Evolutionary conservation across 495 filamentous ascomycete genomes (phyloP).

Genomic region (Filosporella fistucella): DNA sequence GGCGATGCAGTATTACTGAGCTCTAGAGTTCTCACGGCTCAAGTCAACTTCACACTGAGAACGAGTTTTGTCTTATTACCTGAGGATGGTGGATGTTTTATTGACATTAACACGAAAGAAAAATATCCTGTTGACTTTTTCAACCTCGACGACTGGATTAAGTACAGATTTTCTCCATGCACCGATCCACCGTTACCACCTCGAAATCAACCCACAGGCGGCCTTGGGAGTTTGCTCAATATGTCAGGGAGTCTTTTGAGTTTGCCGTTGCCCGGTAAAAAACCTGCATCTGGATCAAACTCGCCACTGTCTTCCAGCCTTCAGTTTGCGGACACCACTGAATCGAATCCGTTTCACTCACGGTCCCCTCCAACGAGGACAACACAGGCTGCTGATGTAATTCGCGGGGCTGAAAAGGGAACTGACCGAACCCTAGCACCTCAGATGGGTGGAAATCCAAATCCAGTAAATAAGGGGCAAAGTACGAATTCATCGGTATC

Average conservation of each 20-base stretch:
- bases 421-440: slow-evolving; percentile 43
- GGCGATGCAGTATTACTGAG: slow-evolving; percentile 89
- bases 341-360: neutral
- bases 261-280: slow-evolving; percentile 25
- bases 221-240: slow-evolving; percentile 18
- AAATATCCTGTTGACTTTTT: slow-evolving; percentile 86
- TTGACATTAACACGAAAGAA: slow-evolving; percentile 77
- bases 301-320: too few species aligned
- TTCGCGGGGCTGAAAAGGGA: slow-evolving; percentile 21
- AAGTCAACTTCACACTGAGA: slow-evolving; percentile 90
- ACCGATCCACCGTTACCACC: slow-evolving; percentile 56
- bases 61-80: slow-evolving; percentile 84
- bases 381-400: slow-evolving; percentile 22
- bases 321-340: slow-evolving; percentile 24
- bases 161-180: slow-evolving; percentile 75
- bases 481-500: slow-evolving; percentile 29
- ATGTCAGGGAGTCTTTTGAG: slow-evolving; percentile 16
- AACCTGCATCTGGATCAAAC: slow-evolving; percentile 9
- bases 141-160: slow-evolving; percentile 70
- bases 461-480: slow-evolving; percentile 14
- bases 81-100: slow-evolving; percentile 83
- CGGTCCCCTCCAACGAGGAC: slow-evolving; percentile 21
- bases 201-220: slow-evolving; percentile 4
- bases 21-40: slow-evolving; percentile 85
- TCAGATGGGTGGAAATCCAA: slow-evolving; percentile 40